Evolutionary conservation across 2,329 filamentous ascomycete genomes (phyloP).

Genomic region (Fusarium beomiforme): DNA sequence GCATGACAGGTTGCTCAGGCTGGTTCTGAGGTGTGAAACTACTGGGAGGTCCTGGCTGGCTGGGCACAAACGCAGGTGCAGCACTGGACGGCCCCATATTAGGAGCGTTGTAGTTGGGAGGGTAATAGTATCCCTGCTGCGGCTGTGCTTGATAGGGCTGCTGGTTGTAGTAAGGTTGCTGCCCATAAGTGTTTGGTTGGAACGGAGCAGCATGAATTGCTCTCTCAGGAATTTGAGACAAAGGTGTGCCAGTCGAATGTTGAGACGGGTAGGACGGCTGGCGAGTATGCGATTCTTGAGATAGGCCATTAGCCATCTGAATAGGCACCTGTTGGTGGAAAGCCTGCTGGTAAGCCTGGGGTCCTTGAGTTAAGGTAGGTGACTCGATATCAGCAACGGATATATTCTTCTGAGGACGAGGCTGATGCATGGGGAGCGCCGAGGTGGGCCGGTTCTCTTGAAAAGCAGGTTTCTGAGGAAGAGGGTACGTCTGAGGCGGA

Average conservation of each 20-base stretch:
- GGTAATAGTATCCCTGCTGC: slow-evolving; percentile 76
- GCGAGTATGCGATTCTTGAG: slow-evolving; percentile 70
- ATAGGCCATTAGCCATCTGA: slow-evolving; percentile 69
- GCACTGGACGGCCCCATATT: slow-evolving; percentile 61
- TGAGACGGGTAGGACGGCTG: slow-evolving; percentile 77
- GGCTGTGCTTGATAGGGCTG: slow-evolving; percentile 54
- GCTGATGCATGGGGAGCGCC: slow-evolving; percentile 85
- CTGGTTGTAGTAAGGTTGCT: slow-evolving; percentile 66
- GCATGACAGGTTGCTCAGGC: slow-evolving; percentile 48
- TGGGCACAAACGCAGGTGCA: slow-evolving; percentile 67
- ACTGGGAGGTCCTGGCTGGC: slow-evolving; percentile 58
- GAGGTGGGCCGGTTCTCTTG: slow-evolving; percentile 63
- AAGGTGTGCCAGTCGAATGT: slow-evolving; percentile 77
- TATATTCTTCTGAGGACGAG: slow-evolving; percentile 91
- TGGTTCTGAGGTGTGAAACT: slow-evolving; percentile 57
- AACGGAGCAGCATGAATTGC: slow-evolving; percentile 92
- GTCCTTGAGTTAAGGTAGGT: slow-evolving; percentile 68
- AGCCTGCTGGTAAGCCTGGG: slow-evolving; percentile 85
- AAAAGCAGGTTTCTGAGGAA: slow-evolving; percentile 67
- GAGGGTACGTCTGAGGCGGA: slow-evolving; percentile 67
- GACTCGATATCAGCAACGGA: slow-evolving; percentile 94
- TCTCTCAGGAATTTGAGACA: slow-evolving; percentile 92
- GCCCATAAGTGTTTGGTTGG: slow-evolving; percentile 76
- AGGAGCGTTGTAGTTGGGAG: slow-evolving; percentile 59
- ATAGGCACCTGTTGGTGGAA: slow-evolving; percentile 95